Conservation (phyloP, 1,139 yeast genomes). For the Sugiyamaella castrensis region DNA sequence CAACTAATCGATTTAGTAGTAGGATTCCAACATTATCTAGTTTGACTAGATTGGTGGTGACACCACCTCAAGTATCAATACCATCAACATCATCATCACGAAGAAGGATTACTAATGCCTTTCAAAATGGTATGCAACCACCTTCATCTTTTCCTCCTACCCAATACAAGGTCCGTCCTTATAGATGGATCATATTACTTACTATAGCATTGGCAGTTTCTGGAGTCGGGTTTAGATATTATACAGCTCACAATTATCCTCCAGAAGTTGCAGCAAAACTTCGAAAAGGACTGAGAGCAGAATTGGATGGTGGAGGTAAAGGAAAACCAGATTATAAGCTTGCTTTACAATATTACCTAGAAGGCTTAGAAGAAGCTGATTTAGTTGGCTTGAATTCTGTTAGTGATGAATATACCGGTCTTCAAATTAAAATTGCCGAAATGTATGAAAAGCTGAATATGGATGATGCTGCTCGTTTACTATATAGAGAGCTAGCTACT, state of each 20-base stretch:
- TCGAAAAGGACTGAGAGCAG: constrained; percentile 81
- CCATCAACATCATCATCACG: constrained; percentile 48
- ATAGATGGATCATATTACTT: constrained; percentile 20
- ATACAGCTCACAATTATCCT: constrained; percentile 44
- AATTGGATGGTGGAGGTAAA: constrained; percentile 56
- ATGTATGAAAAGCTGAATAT: constrained; percentile 69
- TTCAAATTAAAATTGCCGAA: constrained; percentile 81
- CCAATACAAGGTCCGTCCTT: constrained; percentile 12
- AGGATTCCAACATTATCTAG: too few species aligned
- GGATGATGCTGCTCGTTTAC: constrained; percentile 58
- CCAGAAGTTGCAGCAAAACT: constrained; percentile 62
- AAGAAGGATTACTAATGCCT: constrained; percentile 6
- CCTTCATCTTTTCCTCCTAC: constrained; percentile 3
- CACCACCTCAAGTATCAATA: constrained; percentile 31
- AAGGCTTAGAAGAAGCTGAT: constrained; percentile 48
- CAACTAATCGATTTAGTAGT: too few species aligned
- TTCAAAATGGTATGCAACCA: constrained; percentile 10
- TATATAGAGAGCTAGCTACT: constrained; percentile 66
- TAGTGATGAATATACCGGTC: constrained; percentile 75
- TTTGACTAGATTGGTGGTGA: too few species aligned
- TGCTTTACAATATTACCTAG: constrained; percentile 68
- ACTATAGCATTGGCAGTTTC: constrained; percentile 18
- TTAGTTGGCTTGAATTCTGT: constrained; percentile 51
- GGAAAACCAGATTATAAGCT: constrained; percentile 55
- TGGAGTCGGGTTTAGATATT: constrained; percentile 23